phyloP scores from a whole-genome alignment of 768 basidiomycete genomes.

The Lentinula detonsa region DNA sequence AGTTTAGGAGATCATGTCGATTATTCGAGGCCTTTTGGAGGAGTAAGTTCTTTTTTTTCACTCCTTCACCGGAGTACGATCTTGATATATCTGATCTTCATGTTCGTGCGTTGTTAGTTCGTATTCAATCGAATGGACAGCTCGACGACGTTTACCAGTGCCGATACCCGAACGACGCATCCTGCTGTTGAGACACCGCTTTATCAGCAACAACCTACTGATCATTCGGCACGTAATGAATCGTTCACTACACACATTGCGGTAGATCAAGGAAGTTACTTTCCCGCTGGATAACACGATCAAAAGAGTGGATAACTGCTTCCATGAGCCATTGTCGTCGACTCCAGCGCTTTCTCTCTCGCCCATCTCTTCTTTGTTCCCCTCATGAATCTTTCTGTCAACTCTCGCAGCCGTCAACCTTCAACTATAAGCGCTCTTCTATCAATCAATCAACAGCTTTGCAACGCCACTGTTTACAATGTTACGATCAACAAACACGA shows the following conservation, averaged over 20 bases:
- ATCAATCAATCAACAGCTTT: background rate
- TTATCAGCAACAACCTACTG: background rate
- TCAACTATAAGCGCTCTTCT: background rate
- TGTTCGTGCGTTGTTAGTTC: background rate
- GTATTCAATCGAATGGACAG: constrained; percentile 6
- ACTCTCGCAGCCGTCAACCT: too few relatives aligned
- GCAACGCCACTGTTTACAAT: too few relatives aligned
- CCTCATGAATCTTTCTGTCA: too few relatives aligned
- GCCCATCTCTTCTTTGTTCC: too few relatives aligned
- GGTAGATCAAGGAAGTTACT: background rate
- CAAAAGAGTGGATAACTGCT: background rate
- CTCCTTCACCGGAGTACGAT: too few relatives aligned
- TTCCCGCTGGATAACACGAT: background rate
- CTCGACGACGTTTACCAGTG: background rate
- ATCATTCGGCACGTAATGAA: background rate
- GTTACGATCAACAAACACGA: background rate
- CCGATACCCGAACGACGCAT: background rate
- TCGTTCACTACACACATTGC: background rate
- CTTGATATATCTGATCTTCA: background rate
- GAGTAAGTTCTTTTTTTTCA: background rate
- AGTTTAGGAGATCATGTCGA: constrained; percentile 5
- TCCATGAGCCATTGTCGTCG: too few relatives aligned
- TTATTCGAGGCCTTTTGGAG: constrained; percentile 6
- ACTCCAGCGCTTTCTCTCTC: too few relatives aligned
- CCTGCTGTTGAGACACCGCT: background rate